Percentiles rank a stretch among this genome's conserved stretches.
Evolutionary conservation across 768 basidiomycete species (phyloP).

Genomic region (Boletus insuetus): DNA sequence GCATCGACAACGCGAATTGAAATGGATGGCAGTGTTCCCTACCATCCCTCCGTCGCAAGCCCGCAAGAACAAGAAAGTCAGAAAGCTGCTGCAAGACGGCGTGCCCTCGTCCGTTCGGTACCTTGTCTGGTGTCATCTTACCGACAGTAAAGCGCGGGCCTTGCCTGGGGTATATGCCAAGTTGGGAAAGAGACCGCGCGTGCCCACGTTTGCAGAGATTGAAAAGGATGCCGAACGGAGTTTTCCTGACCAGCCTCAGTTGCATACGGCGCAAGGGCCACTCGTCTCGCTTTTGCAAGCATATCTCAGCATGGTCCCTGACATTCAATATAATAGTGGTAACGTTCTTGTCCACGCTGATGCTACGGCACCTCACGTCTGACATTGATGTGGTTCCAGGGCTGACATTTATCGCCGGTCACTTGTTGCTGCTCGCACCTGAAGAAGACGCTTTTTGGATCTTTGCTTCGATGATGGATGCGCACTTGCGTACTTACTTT

Average conservation of each 20-base stretch:
- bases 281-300: conserved; percentile 62
- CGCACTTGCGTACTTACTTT: conserved; percentile 78
- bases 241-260: conserved; percentile 57
- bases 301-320: conserved; percentile 83
- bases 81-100: conserved; percentile 69
- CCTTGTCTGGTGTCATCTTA: conserved; percentile 79
- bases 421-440: conserved; percentile 69
- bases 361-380: neutral
- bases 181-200: conserved; percentile 53
- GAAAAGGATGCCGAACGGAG: conserved; percentile 53
- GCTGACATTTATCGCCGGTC: conserved; percentile 66
- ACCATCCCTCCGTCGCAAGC: conserved; percentile 57
- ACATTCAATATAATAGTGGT: conserved; percentile 70
- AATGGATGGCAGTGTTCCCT: conserved; percentile 69
- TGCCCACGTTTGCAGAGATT: conserved; percentile 50
- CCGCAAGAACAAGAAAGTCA: conserved; percentile 76
- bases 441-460: conserved; percentile 94
- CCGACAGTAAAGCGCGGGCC: conserved; percentile 69
- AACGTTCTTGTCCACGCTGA: conserved; percentile 9
- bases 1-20: conserved; percentile 71
- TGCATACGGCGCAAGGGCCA: conserved; percentile 55
- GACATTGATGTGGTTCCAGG: conserved; percentile 38
- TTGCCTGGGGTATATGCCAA: conserved; percentile 69
- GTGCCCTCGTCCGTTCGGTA: conserved; percentile 84
- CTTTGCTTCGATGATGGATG: conserved; percentile 83